phyloP scores from a whole-genome alignment of 805 yeast genomes.

The fission yeast (Schizosaccharomyces pombe) region DNA sequence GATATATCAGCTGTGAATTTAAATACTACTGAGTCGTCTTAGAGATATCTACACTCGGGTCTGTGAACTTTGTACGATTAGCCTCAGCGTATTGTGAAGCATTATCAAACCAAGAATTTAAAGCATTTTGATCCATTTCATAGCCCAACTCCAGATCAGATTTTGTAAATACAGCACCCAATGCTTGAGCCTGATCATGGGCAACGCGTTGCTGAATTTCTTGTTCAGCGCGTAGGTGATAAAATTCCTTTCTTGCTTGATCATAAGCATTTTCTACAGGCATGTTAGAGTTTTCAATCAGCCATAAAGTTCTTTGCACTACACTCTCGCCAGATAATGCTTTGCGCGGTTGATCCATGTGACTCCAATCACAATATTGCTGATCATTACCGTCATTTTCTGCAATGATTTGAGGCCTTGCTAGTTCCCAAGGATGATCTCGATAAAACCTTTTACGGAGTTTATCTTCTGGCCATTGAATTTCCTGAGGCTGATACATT shows the following conservation, averaged over 20 bases:
- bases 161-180: not conserved
- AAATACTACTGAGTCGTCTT: no score
- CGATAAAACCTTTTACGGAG: conserved; percentile 59
- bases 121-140: not conserved
- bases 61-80: not conserved
- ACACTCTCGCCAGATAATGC: conserved; percentile 62
- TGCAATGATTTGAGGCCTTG: conserved; percentile 62
- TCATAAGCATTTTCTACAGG: conserved; percentile 36
- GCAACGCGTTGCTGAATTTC: conserved; percentile 51
- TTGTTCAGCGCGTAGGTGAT: conserved; percentile 60
- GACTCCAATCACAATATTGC: conserved; percentile 45
- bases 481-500: conserved; percentile 21
- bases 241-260: conserved; percentile 69
- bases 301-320: conserved; percentile 4
- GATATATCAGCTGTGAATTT: no score
- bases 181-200: conserved; percentile 42
- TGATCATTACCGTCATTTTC: conserved; percentile 48
- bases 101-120: not conserved
- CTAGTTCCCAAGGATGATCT: conserved; percentile 96
- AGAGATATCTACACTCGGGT: not conserved
- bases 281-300: conserved; percentile 7
- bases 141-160: not conserved
- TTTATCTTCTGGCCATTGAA: conserved; percentile 51
- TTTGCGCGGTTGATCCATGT: conserved; percentile 44
- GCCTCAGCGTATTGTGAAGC: not conserved